Evolutionary conservation across 345 rosid genomes (phyloP), one percentile per base, ranked within the genome.

Genomic region (Dipteronia sinensis): DNA sequence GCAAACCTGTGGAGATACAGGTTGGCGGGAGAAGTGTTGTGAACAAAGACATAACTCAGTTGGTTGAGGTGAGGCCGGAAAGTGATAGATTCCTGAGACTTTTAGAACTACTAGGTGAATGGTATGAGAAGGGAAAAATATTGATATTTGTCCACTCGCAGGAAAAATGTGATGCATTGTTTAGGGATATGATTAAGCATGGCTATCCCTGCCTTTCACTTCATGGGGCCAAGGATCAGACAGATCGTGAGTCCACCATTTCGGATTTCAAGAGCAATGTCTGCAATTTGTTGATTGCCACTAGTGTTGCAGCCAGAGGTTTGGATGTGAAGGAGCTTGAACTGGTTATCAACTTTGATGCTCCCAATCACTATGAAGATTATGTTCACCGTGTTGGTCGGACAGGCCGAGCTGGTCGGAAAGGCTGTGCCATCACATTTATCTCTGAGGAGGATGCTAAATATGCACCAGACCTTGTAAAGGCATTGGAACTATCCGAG

Each of bases 1-100:
- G 77, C 85, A 96, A 89, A 78, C 98, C 99, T 65, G 86, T 94
- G 51, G 97, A 89, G 74, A 89, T 96, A 75, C 99, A 96, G 83
- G 94, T 94, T 47, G 98, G 97, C 81, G 99, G 99, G 78, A 87
- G 99, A 89, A 96, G 99, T 76, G 99, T 96, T 82, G 99, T 94
- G 76, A 94, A 92, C 87, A 92, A 88, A 84, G 99, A 96, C 79
- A 94, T 96, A 74, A 77, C 89, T 49, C 99, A 92, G 82, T 81
- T 92, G 83, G 95, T 96, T 22, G 99, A 96, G 90, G 90, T 94
- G 76, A 88, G 98, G 80, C 97, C 94, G 20, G 99, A 96, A 85
- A 85, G 86, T 83, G 94, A 96, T 11, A 91, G 98, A 83, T 92
- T 91, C 82, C 84, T 89, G 40, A 87, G 99, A 82, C 83, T 96